A percentile compares a stretch with the other conserved stretches of the same genome.
phyloP scores from a whole-genome alignment of 805 yeast genomes.

The Wickerhamiella occidentalis region DNA sequence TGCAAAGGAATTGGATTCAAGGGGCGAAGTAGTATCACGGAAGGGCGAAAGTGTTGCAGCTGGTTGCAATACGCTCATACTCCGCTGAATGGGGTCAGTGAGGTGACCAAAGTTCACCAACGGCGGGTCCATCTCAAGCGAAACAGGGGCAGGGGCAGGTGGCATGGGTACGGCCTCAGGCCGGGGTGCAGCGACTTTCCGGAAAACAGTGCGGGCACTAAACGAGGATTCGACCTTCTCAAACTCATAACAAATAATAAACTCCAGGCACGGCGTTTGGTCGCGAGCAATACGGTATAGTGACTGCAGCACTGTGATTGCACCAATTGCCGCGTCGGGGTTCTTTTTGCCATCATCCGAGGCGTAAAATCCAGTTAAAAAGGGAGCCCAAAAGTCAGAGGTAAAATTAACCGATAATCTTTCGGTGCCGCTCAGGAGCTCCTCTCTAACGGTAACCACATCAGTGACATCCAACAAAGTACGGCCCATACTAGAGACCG shows the following conservation, averaged over 20 bases:
- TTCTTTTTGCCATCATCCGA: constrained; percentile 14
- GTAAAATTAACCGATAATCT: constrained; percentile 28
- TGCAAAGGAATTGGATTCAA: constrained; percentile 6
- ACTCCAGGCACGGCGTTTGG: constrained; percentile 20
- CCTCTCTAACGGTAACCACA: constrained; percentile 14
- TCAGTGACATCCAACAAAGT: constrained; percentile 23
- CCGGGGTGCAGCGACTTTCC: constrained; percentile 19
- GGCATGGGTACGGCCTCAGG: constrained; percentile 2
- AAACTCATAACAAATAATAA: constrained; percentile 28
- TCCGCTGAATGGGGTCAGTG: constrained; percentile 9
- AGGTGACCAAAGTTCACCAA: constrained; percentile 3
- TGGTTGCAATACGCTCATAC: constrained; percentile 10
- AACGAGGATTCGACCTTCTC: constrained; percentile 27
- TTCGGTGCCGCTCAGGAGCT: constrained; percentile 23
- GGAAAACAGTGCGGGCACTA: constrained; percentile 29
- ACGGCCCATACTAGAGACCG: constrained; percentile 26
- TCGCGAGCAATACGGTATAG: constrained; percentile 19
- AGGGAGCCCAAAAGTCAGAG: constrained; percentile 31
- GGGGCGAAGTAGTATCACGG: neutral
- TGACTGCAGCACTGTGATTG: constrained; percentile 27
- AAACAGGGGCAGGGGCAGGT: constrained; percentile 5
- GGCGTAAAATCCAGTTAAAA: constrained; percentile 24
- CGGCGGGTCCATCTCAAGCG: constrained; percentile 9
- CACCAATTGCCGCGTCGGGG: constrained; percentile 25
- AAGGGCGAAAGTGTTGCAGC: constrained; percentile 8